phyloP scores from a whole-genome alignment of 1,284 basidiomycete genomes.

The Peniophora sp. region DNA sequence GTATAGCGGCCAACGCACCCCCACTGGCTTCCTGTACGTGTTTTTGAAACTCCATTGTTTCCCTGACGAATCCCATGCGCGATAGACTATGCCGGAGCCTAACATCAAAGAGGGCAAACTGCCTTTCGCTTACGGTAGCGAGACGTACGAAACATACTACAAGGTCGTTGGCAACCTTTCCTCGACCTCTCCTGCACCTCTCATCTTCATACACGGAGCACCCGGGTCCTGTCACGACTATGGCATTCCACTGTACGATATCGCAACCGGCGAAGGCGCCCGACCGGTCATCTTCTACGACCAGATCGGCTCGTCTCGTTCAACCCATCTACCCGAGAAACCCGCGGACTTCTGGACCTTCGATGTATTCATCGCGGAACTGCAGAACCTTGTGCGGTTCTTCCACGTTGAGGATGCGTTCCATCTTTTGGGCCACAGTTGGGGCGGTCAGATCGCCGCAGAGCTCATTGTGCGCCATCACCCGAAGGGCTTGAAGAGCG shows the following conservation, averaged over 20 bases:
- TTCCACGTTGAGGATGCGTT: slow-evolving; percentile 18
- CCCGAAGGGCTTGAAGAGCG: slow-evolving; percentile 18
- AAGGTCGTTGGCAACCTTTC: slow-evolving; percentile 24
- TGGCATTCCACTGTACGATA: slow-evolving; percentile 16
- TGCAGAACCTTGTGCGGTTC: slow-evolving; percentile 19
- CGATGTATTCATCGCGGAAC: slow-evolving; percentile 24
- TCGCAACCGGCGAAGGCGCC: slow-evolving; percentile 11
- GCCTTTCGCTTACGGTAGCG: too few species aligned
- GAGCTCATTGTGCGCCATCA: slow-evolving; percentile 15
- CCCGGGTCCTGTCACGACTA: slow-evolving; percentile 21
- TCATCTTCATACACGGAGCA: slow-evolving; percentile 30
- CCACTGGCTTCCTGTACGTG: too few species aligned
- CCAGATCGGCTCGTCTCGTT: slow-evolving; percentile 24
- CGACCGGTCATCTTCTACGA: slow-evolving; percentile 26
- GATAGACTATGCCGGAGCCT: too few species aligned
- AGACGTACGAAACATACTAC: slow-evolving; percentile 11
- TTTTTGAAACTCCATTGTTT: too few species aligned
- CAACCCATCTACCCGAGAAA: slow-evolving; percentile 22
- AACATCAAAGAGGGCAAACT: too few species aligned
- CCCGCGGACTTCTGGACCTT: slow-evolving; percentile 22
- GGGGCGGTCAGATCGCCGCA: slow-evolving; percentile 23
- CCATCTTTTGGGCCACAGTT: slow-evolving; percentile 25
- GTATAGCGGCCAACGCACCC: too few species aligned
- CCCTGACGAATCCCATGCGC: too few species aligned
- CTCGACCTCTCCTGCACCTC: slow-evolving; percentile 14